Conservation (phyloP, 73 alveolate species). For the Symbiodinium pilosum region DNA sequence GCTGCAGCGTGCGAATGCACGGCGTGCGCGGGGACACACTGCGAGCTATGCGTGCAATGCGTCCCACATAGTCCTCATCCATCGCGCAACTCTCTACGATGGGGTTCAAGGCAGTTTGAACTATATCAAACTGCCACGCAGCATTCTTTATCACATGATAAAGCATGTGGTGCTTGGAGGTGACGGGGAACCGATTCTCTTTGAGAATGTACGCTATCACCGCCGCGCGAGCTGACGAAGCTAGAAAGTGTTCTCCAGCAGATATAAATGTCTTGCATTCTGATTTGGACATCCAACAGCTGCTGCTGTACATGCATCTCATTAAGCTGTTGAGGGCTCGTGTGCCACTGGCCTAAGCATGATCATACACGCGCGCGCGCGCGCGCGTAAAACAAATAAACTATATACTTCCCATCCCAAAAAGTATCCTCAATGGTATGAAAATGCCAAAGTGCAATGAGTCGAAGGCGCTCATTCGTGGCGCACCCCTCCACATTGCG, state of each 20-base stretch:
- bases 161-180: slow-evolving; percentile 42
- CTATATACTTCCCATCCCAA: too few relatives aligned
- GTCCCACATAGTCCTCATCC: slow-evolving; percentile 24
- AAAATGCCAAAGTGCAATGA: background rate
- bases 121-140: slow-evolving; percentile 28
- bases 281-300: background rate
- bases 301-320: background rate
- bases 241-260: slow-evolving; percentile 48
- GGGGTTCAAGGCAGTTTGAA: background rate
- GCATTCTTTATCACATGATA: background rate
- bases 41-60: background rate
- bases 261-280: background rate
- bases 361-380: too few relatives aligned
- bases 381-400: too few relatives aligned
- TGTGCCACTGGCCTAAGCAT: background rate
- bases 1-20: background rate
- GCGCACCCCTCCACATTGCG: background rate
- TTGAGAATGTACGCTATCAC: background rate
- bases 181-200: background rate
- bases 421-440: too few relatives aligned
- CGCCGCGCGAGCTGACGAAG: slow-evolving; percentile 1
- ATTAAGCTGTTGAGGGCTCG: slow-evolving; percentile 31
- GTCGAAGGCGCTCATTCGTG: background rate
- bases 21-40: background rate
- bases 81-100: slow-evolving; percentile 14